Conservation (phyloP, 306 rosid species). For the Betula pendula region DNA sequence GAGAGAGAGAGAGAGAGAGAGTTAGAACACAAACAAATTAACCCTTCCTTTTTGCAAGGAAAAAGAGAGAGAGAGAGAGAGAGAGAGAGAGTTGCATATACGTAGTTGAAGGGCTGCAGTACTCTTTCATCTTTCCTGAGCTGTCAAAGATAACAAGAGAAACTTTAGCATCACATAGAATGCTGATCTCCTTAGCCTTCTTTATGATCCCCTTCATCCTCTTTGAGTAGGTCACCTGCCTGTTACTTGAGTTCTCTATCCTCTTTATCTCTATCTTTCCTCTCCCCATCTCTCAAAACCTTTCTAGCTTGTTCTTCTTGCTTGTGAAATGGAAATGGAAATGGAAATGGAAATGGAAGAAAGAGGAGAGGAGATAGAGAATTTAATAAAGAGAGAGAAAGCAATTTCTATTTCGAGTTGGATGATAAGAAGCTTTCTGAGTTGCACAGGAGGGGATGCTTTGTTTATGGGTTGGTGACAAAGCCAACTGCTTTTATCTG, state of each 20-base stretch:
- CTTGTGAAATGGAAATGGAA: slow-evolving; percentile 24
- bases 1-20: neutral
- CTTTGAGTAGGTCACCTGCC: slow-evolving; percentile 86
- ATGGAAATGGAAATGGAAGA: slow-evolving; percentile 5
- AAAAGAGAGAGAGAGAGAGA: neutral
- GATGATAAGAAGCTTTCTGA: slow-evolving; percentile 62
- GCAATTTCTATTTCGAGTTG: slow-evolving; percentile 54
- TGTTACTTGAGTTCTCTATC: slow-evolving; percentile 83
- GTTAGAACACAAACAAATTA: neutral
- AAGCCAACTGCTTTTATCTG: slow-evolving; percentile 43
- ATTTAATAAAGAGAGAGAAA: neutral
- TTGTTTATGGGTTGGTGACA: slow-evolving; percentile 64
- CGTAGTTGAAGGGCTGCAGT: slow-evolving; percentile 72
- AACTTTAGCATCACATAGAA: slow-evolving; percentile 84
- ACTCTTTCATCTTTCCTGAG: slow-evolving; percentile 71
- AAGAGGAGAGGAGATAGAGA: neutral
- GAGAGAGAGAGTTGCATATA: slow-evolving; percentile 16
- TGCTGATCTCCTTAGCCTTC: slow-evolving; percentile 82
- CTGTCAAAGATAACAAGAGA: slow-evolving; percentile 62
- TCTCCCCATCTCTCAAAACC: slow-evolving; percentile 67
- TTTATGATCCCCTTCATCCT: slow-evolving; percentile 78
- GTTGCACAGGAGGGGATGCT: slow-evolving; percentile 49
- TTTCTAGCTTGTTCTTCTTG: slow-evolving; percentile 1
- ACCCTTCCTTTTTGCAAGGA: neutral
- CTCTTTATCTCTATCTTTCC: slow-evolving; percentile 97